Conservation (phyloP, 1,139 yeast species). For the Kurtzmaniella quercitrusa region DNA sequence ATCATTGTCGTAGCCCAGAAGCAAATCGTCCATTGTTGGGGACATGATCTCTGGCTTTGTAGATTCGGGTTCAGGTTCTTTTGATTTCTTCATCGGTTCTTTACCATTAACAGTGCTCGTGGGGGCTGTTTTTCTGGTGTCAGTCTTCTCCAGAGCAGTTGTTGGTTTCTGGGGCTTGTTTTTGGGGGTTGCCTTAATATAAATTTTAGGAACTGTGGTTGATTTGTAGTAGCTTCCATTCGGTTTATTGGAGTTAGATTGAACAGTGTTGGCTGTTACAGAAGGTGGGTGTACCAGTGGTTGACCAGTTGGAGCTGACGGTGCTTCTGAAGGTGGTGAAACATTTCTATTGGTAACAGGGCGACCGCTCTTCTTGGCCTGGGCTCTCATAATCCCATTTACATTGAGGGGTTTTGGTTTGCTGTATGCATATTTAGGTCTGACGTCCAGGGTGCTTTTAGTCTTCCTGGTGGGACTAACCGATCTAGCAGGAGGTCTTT, state of each 20-base stretch:
- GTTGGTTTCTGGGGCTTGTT: background rate
- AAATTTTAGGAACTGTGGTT: conserved; percentile 6
- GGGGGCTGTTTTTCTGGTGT: background rate
- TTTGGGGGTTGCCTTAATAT: conserved; percentile 7
- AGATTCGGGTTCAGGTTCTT: background rate
- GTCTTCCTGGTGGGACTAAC: conserved; percentile 4
- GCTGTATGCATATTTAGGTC: conserved; percentile 27
- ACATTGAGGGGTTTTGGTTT: conserved; percentile 42
- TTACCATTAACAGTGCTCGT: background rate
- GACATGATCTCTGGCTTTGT: conserved; percentile 9
- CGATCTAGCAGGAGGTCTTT: conserved; percentile 9
- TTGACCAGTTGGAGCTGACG: too few relatives aligned
- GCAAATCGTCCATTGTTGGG: conserved; percentile 26
- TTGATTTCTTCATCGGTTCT: background rate
- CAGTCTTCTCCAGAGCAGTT: background rate
- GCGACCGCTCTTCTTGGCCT: conserved; percentile 18
- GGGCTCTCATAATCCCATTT: conserved; percentile 28
- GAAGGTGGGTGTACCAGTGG: too few relatives aligned
- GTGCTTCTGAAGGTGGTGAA: background rate
- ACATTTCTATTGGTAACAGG: background rate
- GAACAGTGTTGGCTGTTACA: background rate
- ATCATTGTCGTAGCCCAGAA: conserved; percentile 19
- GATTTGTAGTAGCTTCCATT: conserved; percentile 3
- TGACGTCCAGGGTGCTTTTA: background rate
- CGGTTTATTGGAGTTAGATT: background rate